Percentiles rank a stretch among this genome's conserved stretches.
Evolutionary conservation across 2,329 filamentous ascomycete genomes (phyloP).

Genomic region (Celoporthe dispersa): DNA sequence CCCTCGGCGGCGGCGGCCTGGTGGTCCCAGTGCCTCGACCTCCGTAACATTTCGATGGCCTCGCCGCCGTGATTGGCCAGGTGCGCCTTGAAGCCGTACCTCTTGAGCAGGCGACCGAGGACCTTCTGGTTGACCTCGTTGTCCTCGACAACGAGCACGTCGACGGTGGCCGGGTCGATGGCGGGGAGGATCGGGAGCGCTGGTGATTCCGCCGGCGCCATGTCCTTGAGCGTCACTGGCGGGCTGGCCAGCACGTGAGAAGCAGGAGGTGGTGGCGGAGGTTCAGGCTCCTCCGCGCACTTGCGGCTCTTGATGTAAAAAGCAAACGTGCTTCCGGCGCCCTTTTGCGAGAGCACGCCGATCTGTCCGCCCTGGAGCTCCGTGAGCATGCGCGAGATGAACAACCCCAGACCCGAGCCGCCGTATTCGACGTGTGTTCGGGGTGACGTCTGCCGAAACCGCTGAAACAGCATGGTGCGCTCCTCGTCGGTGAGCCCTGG

Average conservation of each 20-base stretch:
- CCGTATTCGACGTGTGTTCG: conserved; percentile 80
- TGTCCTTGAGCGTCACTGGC: neutral
- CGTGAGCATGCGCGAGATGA: conserved; percentile 76
- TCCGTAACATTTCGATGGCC: conserved; percentile 58
- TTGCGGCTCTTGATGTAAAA: conserved; percentile 75
- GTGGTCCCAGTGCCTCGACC: conserved; percentile 58
- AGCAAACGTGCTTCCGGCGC: conserved; percentile 73
- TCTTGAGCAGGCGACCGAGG: conserved; percentile 63
- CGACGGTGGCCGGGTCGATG: conserved; percentile 46
- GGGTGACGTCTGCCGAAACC: conserved; percentile 78
- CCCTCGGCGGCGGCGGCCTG: conserved; percentile 17
- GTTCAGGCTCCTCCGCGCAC: conserved; percentile 29
- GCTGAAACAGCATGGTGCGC: conserved; percentile 75
- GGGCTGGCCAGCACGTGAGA: neutral
- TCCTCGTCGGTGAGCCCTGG: conserved; percentile 72
- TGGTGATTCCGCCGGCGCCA: neutral
- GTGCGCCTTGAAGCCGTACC: conserved; percentile 62
- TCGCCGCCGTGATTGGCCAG: conserved; percentile 67
- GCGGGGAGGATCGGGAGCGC: conserved; percentile 29
- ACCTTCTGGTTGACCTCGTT: conserved; percentile 71
- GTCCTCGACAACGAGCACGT: conserved; percentile 69
- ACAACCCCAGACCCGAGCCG: conserved; percentile 76
- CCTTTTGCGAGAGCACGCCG: conserved; percentile 69
- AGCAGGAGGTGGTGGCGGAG: neutral
- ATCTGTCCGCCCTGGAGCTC: conserved; percentile 81